These are phyloP conservation scores for Chalciporus chontae DNA, from an alignment of 768 basidiomycete genomes.

Conservation along the genomic window DNA sequence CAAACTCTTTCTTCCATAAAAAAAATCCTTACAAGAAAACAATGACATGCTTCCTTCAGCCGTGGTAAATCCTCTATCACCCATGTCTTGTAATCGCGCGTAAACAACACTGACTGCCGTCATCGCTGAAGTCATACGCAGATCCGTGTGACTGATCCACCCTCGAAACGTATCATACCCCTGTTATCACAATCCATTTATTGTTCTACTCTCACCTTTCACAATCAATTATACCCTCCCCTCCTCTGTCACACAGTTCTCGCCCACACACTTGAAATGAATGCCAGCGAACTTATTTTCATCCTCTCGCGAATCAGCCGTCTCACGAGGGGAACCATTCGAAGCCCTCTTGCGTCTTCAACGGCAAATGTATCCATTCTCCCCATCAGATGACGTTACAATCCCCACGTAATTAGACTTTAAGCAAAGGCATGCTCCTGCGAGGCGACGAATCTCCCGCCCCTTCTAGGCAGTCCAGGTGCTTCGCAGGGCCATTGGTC, in stretches of 20 bases:
- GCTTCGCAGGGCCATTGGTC: constrained; percentile 11
- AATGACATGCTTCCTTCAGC: constrained; percentile 2
- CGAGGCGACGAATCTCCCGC: constrained; percentile 16
- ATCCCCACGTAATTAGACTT: constrained; percentile 35
- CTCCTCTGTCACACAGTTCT: constrained; percentile 16
- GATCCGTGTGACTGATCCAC: constrained; percentile 27
- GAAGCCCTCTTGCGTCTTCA: constrained; percentile 10
- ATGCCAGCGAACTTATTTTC: constrained; percentile 11
- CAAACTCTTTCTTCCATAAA: constrained; percentile 2
- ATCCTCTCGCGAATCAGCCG: constrained; percentile 10
- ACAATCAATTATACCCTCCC: constrained; percentile 14
- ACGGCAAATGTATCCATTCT: constrained; percentile 13
- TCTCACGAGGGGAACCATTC: constrained; percentile 11
- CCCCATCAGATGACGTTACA: constrained; percentile 32
- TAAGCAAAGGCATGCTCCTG: constrained; percentile 33
- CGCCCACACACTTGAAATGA: constrained; percentile 9
- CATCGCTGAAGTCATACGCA: constrained; percentile 29
- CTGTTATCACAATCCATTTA: constrained; percentile 19
- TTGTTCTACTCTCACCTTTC: constrained; percentile 18
- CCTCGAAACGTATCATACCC: constrained; percentile 8
- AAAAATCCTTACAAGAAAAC: background rate
- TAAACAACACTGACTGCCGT: constrained; percentile 22
- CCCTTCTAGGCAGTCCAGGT: constrained; percentile 16
- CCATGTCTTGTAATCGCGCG: constrained; percentile 13
- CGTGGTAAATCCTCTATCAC: constrained; percentile 7